Base-by-base conservation (phyloP, 208 protist species). In the Trypanosoma rangeli region DNA sequence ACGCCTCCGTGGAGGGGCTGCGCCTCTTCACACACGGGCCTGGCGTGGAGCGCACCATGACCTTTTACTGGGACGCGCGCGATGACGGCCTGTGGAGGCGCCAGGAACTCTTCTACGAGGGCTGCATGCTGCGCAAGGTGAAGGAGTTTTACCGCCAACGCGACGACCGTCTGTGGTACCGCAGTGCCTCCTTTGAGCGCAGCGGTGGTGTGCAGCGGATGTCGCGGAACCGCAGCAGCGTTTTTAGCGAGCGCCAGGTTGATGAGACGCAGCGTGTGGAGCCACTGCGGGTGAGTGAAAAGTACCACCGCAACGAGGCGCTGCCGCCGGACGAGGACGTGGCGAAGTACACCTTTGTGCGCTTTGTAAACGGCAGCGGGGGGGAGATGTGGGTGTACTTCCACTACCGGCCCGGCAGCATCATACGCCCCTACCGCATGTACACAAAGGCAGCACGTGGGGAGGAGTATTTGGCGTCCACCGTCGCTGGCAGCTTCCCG, bases 381-480 rank as follows among this genome's bases (percentile, higher is more conserved):
- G 75, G 88, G 16, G 86, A 95, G 61, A 93, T 97, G 83, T 92
- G 86, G 83, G 73, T 95, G 12, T 87, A 87, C 64, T 97, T 94
- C 57, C 92, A 97, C 42, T 94, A 92, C 73, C 64, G 72, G 3
- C 73, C 73, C 20, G 79, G 70, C 63, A 91, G 88, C 60, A 86
- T 97, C 28, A 86, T 94, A 13, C 87, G 83, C 0, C 88, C 89
- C 28, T 93, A 86, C 61, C 87, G 86, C 68, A 86, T 94, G 79
- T 95, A 90, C 73, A 75, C 82, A 37, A 95, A 93, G 75, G 69
- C 70, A 0, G 74, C 79, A 12, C 85, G 82, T 18, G 83, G 89
- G 20, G 90, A 93, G 64, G 87, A 92, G 57, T 92, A 92, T 78
- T 84, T 92, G 42, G 79, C 83, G 26, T 75, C 85, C 13, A 84